Evolutionary conservation across 805 yeast genomes (phyloP).

Genomic region (Millerozyma acaciae): DNA sequence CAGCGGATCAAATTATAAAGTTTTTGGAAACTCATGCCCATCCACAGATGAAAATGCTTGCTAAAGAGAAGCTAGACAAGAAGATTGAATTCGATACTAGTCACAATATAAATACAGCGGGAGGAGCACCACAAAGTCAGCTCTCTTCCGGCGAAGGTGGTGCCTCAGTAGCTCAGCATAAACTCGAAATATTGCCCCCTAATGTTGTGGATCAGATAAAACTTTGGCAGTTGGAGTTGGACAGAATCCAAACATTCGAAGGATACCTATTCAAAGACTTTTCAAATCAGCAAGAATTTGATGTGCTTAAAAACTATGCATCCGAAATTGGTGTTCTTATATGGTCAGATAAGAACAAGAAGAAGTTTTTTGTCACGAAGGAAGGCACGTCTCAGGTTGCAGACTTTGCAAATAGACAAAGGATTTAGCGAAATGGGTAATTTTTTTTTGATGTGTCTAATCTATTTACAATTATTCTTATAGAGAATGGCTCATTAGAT

Average conservation of each 20-base stretch:
- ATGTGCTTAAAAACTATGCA: slow-evolving; percentile 69
- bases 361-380: slow-evolving; percentile 78
- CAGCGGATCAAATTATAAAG: slow-evolving; percentile 90
- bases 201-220: slow-evolving; percentile 95
- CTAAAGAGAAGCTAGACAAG: slow-evolving; percentile 64
- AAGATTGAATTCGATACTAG: slow-evolving; percentile 61
- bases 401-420: slow-evolving; percentile 75
- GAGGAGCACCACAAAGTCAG: slow-evolving; percentile 35
- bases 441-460: no score
- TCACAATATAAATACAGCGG: slow-evolving; percentile 44
- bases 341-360: slow-evolving; percentile 75
- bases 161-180: slow-evolving; percentile 38
- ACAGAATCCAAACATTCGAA: slow-evolving; percentile 79
- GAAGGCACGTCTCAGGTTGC: slow-evolving; percentile 88
- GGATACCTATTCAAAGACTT: slow-evolving; percentile 91
- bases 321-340: slow-evolving; percentile 84
- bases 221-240: slow-evolving; percentile 94
- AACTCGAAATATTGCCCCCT: slow-evolving; percentile 74
- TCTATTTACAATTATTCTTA: slow-evolving; percentile 6
- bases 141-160: slow-evolving; percentile 13
- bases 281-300: slow-evolving; percentile 71
- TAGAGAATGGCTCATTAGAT: not conserved
- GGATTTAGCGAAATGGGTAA: slow-evolving; percentile 6
- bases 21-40: slow-evolving; percentile 91
- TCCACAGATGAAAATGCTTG: slow-evolving; percentile 77